phyloP scores from a whole-genome alignment of 164 flowering plant genomes.

The Kingdonia uniflora region DNA sequence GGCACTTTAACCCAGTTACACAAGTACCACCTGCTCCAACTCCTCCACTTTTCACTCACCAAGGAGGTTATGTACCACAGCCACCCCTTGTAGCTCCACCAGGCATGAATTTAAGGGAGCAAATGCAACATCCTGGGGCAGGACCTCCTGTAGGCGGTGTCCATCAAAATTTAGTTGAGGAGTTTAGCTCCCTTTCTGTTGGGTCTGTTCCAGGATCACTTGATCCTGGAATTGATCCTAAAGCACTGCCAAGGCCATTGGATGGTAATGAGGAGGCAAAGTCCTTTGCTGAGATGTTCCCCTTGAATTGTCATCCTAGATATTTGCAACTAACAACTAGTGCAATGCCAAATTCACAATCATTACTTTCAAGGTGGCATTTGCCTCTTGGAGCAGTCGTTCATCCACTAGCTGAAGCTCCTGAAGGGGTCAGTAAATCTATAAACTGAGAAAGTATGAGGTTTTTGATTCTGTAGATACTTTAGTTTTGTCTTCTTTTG shows the following conservation, averaged over 20 bases:
- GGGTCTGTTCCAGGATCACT: slow-evolving; percentile 75
- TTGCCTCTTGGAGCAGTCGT: slow-evolving; percentile 94
- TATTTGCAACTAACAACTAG: slow-evolving; percentile 71
- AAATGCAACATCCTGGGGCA: slow-evolving; percentile 31
- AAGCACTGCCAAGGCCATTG: slow-evolving; percentile 78
- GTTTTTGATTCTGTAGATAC: not conserved
- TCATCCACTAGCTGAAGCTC: slow-evolving; percentile 92
- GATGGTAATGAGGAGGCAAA: slow-evolving; percentile 76
- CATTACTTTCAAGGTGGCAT: slow-evolving; percentile 91
- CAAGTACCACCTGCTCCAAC: slow-evolving; percentile 26
- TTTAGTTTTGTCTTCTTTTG: slow-evolving; percentile 3
- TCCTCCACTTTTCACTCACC: slow-evolving; percentile 24
- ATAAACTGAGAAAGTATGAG: slow-evolving; percentile 6
- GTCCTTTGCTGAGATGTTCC: slow-evolving; percentile 41
- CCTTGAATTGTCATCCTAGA: slow-evolving; percentile 70
- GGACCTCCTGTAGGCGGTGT: slow-evolving; percentile 42
- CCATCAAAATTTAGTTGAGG: slow-evolving; percentile 65
- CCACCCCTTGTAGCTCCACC: slow-evolving; percentile 26
- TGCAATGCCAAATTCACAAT: slow-evolving; percentile 81
- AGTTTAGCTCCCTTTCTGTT: slow-evolving; percentile 67
- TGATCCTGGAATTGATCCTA: slow-evolving; percentile 65
- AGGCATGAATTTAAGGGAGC: slow-evolving; percentile 34
- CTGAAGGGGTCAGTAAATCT: slow-evolving; percentile 69
- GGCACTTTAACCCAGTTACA: slow-evolving; percentile 27
- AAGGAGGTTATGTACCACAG: slow-evolving; percentile 43